A percentile compares a stretch with the other conserved stretches of the same genome.
phyloP scores from a whole-genome alignment of 805 yeast species.

The Nakazawaea holstii region DNA sequence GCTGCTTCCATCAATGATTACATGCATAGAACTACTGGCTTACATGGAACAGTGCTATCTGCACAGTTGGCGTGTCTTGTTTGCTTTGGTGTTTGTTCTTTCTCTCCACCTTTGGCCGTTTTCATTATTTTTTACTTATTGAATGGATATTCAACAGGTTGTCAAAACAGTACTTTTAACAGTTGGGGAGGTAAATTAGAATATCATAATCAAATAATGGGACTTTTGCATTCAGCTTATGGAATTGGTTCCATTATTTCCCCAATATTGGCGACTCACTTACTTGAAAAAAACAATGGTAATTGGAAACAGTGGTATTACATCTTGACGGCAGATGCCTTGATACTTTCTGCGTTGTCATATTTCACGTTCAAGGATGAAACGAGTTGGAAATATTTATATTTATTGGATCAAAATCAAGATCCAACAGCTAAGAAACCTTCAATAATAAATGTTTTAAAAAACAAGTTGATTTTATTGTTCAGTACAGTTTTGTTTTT shows the following conservation, averaged over 20 bases:
- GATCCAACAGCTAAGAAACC: slow-evolving; percentile 12
- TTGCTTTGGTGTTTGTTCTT: slow-evolving; percentile 27
- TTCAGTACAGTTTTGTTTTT: slow-evolving; percentile 37
- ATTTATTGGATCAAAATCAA: slow-evolving; percentile 16
- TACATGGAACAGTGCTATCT: slow-evolving; percentile 38
- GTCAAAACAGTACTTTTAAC: slow-evolving; percentile 50
- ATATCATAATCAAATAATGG: slow-evolving; percentile 45
- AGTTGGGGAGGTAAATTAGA: slow-evolving; percentile 44
- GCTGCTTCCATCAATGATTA: slow-evolving; percentile 45
- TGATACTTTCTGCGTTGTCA: slow-evolving; percentile 16
- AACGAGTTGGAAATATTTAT: slow-evolving; percentile 38
- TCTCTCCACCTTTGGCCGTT: slow-evolving; percentile 35
- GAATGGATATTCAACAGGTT: slow-evolving; percentile 52
- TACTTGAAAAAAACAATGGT: slow-evolving; percentile 28
- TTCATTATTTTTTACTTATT: slow-evolving; percentile 34
- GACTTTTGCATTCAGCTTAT: slow-evolving; percentile 46
- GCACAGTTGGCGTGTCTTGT: slow-evolving; percentile 28
- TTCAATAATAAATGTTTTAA: slow-evolving; percentile 18
- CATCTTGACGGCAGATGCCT: slow-evolving; percentile 24
- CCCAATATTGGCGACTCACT: slow-evolving; percentile 39
- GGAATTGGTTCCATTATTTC: slow-evolving; percentile 50
- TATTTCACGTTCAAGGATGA: slow-evolving; percentile 27
- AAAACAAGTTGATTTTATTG: slow-evolving; percentile 31
- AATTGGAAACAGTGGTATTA: slow-evolving; percentile 34
- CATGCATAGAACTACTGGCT: slow-evolving; percentile 39